Evolutionary conservation across 306 rosid species (phyloP).

Genomic region (Amphicarpaea edgeworthii): DNA sequence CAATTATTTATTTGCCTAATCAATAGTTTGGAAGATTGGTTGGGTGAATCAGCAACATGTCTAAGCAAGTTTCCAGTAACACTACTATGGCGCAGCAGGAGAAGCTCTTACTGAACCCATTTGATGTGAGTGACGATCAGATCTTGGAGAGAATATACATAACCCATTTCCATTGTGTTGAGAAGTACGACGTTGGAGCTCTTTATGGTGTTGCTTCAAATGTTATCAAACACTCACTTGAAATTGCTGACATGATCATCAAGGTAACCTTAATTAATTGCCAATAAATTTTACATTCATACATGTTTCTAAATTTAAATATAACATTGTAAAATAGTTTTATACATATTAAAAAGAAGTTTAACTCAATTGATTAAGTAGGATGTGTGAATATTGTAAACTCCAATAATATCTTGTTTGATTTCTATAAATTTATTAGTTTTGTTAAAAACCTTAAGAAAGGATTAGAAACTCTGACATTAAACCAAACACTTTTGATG

Average conservation of each 20-base stretch:
- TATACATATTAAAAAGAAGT: no score
- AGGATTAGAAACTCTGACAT: no score
- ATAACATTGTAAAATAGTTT: no score
- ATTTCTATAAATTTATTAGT: no score
- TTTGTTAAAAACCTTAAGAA: no score
- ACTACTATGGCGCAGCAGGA: not conserved
- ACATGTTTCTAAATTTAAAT: no score
- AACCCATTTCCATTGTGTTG: conserved; percentile 42
- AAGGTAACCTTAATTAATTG: conserved; percentile 36
- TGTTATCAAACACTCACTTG: conserved; percentile 34
- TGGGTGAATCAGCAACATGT: conserved; percentile 23
- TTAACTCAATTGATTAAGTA: no score
- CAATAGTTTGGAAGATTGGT: not conserved
- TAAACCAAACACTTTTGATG: not conserved
- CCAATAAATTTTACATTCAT: not conserved
- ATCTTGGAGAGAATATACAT: conserved; percentile 42
- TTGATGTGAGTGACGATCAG: conserved; percentile 36
- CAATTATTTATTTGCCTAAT: conserved; percentile 22
- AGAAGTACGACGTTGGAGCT: conserved; percentile 42
- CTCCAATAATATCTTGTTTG: no score
- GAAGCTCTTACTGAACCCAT: conserved; percentile 37
- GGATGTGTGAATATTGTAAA: no score
- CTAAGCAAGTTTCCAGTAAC: conserved; percentile 23
- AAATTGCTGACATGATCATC: conserved; percentile 21
- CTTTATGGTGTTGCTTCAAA: conserved; percentile 46